Evolutionary conservation across 2,329 filamentous ascomycete species (phyloP).

Genomic region (Laburnicola sp.): DNA sequence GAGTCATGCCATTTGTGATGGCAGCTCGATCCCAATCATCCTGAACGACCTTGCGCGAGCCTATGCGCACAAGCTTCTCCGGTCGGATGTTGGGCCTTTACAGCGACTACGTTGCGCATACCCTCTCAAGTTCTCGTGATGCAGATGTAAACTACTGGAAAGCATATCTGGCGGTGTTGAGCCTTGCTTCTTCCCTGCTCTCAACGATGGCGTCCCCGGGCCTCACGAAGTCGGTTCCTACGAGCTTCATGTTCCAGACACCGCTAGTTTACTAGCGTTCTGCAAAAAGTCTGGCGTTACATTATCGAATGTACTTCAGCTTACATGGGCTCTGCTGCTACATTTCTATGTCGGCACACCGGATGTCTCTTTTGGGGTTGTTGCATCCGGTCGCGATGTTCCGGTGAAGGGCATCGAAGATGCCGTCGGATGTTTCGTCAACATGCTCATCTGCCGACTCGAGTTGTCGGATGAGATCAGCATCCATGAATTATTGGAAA

Average conservation of each 20-base stretch:
- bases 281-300: conserved; percentile 51
- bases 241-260: conserved; percentile 45
- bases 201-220: conserved; percentile 40
- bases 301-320: conserved; percentile 55
- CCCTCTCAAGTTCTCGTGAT: conserved; percentile 33
- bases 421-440: conserved; percentile 58
- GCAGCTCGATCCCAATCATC: conserved; percentile 55
- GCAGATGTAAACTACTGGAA: conserved; percentile 52
- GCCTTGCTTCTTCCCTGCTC: conserved; percentile 52
- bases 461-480: conserved; percentile 40
- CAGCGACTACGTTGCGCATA: conserved; percentile 44
- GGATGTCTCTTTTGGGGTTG: conserved; percentile 59
- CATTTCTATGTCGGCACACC: conserved; percentile 52
- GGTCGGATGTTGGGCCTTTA: conserved; percentile 43
- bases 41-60: conserved; percentile 51
- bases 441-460: conserved; percentile 58
- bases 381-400: conserved; percentile 58
- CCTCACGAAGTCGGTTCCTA: conserved; percentile 43
- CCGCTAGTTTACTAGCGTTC: conserved; percentile 33
- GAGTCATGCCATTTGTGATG: conserved; percentile 57
- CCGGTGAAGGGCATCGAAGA: conserved; percentile 54
- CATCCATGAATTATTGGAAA: conserved; percentile 48
- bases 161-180: conserved; percentile 48
- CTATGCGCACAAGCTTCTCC: conserved; percentile 49
- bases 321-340: conserved; percentile 57